These are phyloP conservation scores for Stemphylium lycopersici DNA, from an alignment of 2,329 filamentous ascomycete species.

Conservation along the genomic window DNA sequence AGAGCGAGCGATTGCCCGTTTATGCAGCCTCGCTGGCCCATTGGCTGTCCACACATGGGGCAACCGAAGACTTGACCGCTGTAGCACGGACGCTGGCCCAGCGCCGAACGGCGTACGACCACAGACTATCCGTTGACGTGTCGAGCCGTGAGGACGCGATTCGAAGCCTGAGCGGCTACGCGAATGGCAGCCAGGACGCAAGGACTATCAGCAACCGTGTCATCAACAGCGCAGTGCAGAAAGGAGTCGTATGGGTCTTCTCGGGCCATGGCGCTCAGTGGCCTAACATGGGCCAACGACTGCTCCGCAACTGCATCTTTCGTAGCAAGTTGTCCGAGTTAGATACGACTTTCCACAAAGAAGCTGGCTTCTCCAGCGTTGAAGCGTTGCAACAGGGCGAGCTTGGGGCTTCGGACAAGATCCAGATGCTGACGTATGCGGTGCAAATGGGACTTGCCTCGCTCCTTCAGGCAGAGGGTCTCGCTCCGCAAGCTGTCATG, in stretches of 20 bases:
- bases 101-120: conserved; percentile 14
- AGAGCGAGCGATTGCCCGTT: not conserved
- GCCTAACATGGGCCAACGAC: conserved; percentile 30
- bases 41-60: not conserved
- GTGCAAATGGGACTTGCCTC: conserved; percentile 38
- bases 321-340: not conserved
- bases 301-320: conserved; percentile 10
- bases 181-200: conserved; percentile 1
- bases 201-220: not conserved
- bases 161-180: not conserved
- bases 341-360: conserved; percentile 12
- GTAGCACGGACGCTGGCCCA: conserved; percentile 20
- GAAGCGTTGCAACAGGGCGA: conserved; percentile 5
- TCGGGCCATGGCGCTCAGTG: conserved; percentile 43
- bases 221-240: not conserved
- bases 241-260: conserved; percentile 31
- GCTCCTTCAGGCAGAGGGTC: conserved; percentile 21
- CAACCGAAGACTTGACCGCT: not conserved
- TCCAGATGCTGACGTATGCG: conserved; percentile 45
- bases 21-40: not conserved
- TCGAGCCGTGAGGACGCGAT: conserved; percentile 9
- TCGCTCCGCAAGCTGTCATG: conserved; percentile 18
- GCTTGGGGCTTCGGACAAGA: conserved; percentile 28
- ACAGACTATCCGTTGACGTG: conserved; percentile 10
- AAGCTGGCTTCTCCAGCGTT: conserved; percentile 24